phyloP scores from a whole-genome alignment of 2,329 filamentous ascomycete species.

The Bimuria novae-zelandiae region DNA sequence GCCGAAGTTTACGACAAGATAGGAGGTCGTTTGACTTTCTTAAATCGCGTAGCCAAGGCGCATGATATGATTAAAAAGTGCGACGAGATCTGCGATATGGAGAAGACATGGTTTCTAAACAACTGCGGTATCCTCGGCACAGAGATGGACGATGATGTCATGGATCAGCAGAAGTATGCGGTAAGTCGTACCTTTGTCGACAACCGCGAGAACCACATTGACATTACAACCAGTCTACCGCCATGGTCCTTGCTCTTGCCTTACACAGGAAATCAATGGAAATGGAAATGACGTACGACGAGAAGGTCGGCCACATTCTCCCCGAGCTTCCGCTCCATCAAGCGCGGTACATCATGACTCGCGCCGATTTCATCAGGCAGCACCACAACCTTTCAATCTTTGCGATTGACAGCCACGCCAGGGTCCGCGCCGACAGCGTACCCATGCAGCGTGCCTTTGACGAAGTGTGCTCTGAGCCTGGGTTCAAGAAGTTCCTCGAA shows the following conservation, averaged over 20 bases:
- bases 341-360: conserved; percentile 80
- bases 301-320: conserved; percentile 71
- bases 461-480: conserved; percentile 75
- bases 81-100: conserved; percentile 69
- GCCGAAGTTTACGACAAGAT: conserved; percentile 84
- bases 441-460: conserved; percentile 95
- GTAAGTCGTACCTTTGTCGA: conserved; percentile 56
- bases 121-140: conserved; percentile 74
- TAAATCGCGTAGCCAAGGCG: conserved; percentile 89
- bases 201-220: background rate
- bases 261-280: conserved; percentile 81
- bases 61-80: conserved; percentile 79
- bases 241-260: conserved; percentile 90
- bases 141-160: conserved; percentile 94
- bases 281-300: conserved; percentile 66
- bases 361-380: conserved; percentile 88
- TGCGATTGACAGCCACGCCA: conserved; percentile 84
- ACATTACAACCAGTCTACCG: conserved; percentile 67
- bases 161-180: conserved; percentile 96
- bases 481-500: conserved; percentile 82
- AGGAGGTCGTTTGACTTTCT: conserved; percentile 83
- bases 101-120: conserved; percentile 80
- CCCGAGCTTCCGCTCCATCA: conserved; percentile 64
- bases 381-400: conserved; percentile 96
- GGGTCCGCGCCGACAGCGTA: conserved; percentile 89